A percentile compares a stretch with the other conserved stretches of the same genome.
These are phyloP conservation scores for Boletellus deceptivus DNA, from an alignment of 1,284 basidiomycete species.

Conservation along the genomic window DNA sequence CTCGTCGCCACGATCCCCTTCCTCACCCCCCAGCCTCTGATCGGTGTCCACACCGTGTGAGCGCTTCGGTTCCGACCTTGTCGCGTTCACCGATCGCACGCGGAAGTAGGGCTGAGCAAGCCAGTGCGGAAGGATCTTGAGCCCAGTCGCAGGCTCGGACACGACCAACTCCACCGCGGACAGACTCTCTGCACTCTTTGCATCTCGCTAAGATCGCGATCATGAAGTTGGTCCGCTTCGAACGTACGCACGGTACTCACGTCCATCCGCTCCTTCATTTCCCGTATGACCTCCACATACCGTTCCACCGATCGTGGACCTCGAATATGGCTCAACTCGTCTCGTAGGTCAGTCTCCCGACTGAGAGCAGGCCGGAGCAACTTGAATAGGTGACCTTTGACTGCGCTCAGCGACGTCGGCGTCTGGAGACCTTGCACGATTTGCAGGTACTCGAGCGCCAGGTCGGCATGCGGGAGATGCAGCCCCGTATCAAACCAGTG, in stretches of 20 bases:
- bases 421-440: slow-evolving; percentile 78
- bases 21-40: background rate
- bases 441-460: slow-evolving; percentile 86
- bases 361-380: slow-evolving; percentile 79
- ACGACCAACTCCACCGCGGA: slow-evolving; percentile 45
- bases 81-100: background rate
- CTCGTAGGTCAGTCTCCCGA: slow-evolving; percentile 71
- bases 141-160: slow-evolving; percentile 50
- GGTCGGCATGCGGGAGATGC: slow-evolving; percentile 60
- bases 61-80: slow-evolving; percentile 12
- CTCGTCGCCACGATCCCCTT: background rate
- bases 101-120: slow-evolving; percentile 66
- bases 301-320: slow-evolving; percentile 39
- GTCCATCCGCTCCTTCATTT: slow-evolving; percentile 68
- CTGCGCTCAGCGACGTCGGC: slow-evolving; percentile 68
- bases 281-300: slow-evolving; percentile 62
- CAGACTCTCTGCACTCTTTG: slow-evolving; percentile 36
- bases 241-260: slow-evolving; percentile 35
- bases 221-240: background rate
- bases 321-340: slow-evolving; percentile 58
- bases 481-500: slow-evolving; percentile 36
- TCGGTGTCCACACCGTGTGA: background rate
- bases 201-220: slow-evolving; percentile 41
- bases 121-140: slow-evolving; percentile 76
- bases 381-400: slow-evolving; percentile 95